Conservation (phyloP, 1,139 yeast genomes). For the Hansenula sp. region DNA sequence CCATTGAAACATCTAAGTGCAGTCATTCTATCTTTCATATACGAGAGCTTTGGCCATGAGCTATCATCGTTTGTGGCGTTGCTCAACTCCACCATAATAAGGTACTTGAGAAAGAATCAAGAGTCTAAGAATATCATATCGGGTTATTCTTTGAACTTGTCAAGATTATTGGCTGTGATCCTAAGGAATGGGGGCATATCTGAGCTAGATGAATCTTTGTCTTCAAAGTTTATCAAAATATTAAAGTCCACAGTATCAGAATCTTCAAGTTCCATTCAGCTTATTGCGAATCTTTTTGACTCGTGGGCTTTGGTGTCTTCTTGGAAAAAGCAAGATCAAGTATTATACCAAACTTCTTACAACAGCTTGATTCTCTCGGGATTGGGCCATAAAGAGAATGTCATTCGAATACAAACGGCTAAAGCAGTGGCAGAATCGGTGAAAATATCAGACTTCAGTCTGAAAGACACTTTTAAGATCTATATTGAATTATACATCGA, state of each 20-base stretch:
- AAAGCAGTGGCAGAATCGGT: constrained; percentile 30
- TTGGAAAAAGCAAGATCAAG: constrained; percentile 16
- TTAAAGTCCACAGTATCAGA: constrained; percentile 23
- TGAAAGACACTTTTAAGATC: constrained; percentile 22
- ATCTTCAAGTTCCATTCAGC: constrained; percentile 17
- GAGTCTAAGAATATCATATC: neutral
- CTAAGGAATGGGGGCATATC: constrained; percentile 20
- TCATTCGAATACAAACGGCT: constrained; percentile 27
- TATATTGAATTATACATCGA: constrained; percentile 27
- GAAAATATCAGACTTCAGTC: constrained; percentile 7
- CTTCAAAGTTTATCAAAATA: constrained; percentile 14
- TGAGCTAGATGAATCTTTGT: constrained; percentile 14
- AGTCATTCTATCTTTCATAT: constrained; percentile 20
- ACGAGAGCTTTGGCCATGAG: constrained; percentile 28
- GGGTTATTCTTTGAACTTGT: constrained; percentile 9
- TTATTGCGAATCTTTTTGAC: constrained; percentile 21
- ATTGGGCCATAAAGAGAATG: constrained; percentile 19
- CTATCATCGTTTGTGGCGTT: constrained; percentile 29
- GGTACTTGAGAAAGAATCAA: constrained; percentile 27
- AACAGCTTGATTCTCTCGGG: constrained; percentile 12
- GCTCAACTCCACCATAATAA: constrained; percentile 24
- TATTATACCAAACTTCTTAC: constrained; percentile 11
- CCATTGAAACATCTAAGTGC: constrained; percentile 12
- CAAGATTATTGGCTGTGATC: constrained; percentile 14
- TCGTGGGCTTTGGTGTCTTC: constrained; percentile 22